Percentiles rank a stretch among this genome's conserved stretches.
Evolutionary conservation across 129 eudicot genomes (phyloP).

Genomic region (Escallonia herrerae): DNA sequence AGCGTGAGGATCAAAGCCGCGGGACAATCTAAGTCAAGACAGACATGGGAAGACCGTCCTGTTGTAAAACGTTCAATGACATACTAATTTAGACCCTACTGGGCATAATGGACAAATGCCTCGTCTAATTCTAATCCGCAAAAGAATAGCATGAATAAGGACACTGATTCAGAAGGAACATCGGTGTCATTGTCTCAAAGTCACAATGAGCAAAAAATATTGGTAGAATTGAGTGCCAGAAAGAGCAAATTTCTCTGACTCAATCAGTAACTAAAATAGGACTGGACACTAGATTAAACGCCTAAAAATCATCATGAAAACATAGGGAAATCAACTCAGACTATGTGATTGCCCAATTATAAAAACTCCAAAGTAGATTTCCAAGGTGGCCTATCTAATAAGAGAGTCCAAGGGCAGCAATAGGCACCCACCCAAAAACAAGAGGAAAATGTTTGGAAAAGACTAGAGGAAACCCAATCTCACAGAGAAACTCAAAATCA

Average conservation of each 20-base stretch:
- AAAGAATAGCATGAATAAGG: background rate
- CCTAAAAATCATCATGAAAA: background rate
- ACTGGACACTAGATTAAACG: too few relatives aligned
- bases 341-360: constrained; percentile 1
- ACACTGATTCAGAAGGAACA: background rate
- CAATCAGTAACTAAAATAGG: background rate
- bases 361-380: too few relatives aligned
- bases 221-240: background rate
- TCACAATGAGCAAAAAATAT: too few relatives aligned
- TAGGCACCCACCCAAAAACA: background rate
- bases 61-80: too few relatives aligned
- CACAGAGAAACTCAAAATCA: constrained; percentile 13
- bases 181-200: background rate
- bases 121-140: background rate
- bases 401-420: constrained; percentile 21
- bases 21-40: too few relatives aligned
- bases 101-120: background rate
- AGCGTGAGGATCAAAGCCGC: too few relatives aligned
- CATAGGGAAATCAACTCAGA: background rate
- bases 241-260: background rate
- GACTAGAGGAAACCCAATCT: constrained; percentile 17
- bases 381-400: constrained; percentile 4
- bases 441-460: background rate
- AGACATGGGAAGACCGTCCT: too few relatives aligned
- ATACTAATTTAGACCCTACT: background rate